Evolutionary conservation across 345 rosid genomes (phyloP).

Genomic region (Pelargonium nanum): DNA sequence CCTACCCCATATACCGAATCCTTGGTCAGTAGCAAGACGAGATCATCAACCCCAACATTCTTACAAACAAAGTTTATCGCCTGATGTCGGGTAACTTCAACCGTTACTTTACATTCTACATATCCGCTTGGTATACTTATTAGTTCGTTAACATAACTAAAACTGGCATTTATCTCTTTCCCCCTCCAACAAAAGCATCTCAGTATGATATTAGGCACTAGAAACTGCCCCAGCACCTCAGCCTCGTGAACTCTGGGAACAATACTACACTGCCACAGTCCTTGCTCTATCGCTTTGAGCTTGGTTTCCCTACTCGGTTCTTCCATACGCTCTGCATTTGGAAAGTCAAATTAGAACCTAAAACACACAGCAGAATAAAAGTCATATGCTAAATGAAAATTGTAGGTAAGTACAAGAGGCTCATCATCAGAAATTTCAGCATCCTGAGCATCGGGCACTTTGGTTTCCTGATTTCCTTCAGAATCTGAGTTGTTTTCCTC

Average conservation of each 20-base stretch:
- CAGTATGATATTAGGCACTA: background rate
- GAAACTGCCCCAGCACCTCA: no score
- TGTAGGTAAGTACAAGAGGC: slow-evolving; percentile 59
- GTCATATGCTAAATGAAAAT: slow-evolving; percentile 8
- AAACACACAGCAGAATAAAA: background rate
- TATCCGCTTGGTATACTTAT: slow-evolving; percentile 25
- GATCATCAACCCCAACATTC: slow-evolving; percentile 17
- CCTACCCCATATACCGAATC: slow-evolving; percentile 9
- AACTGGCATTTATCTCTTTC: background rate
- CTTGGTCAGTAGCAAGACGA: slow-evolving; percentile 10
- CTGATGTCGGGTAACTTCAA: no score
- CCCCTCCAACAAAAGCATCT: background rate
- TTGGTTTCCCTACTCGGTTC: slow-evolving; percentile 41
- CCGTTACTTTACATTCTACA: slow-evolving; percentile 13
- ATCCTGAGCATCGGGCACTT: slow-evolving; percentile 24
- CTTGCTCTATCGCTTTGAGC: slow-evolving; percentile 26
- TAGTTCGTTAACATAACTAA: slow-evolving; percentile 17
- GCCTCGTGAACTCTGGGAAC: no score
- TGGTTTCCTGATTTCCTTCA: slow-evolving; percentile 12
- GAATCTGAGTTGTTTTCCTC: background rate
- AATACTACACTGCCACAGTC: slow-evolving; percentile 13
- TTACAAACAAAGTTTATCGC: slow-evolving; percentile 1
- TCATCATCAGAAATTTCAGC: slow-evolving; percentile 73
- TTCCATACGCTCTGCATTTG: slow-evolving; percentile 70
- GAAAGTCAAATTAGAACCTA: slow-evolving; percentile 9